Conservation (phyloP, 768 basidiomycete genomes). For the Terana coerulea region DNA sequence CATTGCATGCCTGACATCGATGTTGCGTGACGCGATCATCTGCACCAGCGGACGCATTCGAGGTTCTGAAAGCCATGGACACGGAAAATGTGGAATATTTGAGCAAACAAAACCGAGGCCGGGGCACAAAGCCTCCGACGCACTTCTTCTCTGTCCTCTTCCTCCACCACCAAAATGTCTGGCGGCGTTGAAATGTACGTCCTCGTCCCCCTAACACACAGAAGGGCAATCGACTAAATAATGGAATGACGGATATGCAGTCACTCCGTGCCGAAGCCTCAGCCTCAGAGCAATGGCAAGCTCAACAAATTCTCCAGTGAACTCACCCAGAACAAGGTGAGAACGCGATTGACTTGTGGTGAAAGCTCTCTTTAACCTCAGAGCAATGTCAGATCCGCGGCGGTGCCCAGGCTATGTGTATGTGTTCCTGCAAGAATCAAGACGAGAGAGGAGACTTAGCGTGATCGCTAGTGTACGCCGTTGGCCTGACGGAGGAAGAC, state of each 20-base stretch:
- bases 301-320: slow-evolving; percentile 75
- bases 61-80: slow-evolving; percentile 2
- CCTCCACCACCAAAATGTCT: slow-evolving; percentile 37
- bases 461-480: slow-evolving; percentile 64
- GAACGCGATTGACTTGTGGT: slow-evolving; percentile 6
- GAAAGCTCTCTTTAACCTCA: not conserved
- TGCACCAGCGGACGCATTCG: slow-evolving; percentile 2
- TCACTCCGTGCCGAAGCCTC: slow-evolving; percentile 37
- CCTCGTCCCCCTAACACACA: too few relatives aligned
- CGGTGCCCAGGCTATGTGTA: slow-evolving; percentile 85
- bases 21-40: slow-evolving; percentile 12
- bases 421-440: slow-evolving; percentile 25
- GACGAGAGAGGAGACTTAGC: not conserved
- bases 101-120: not conserved
- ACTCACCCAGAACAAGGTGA: slow-evolving; percentile 75
- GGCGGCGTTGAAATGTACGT: slow-evolving; percentile 58
- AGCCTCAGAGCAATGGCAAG: slow-evolving; percentile 33
- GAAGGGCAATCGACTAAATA: too few relatives aligned
- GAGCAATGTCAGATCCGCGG: slow-evolving; percentile 46
- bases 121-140: not conserved
- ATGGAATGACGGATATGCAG: slow-evolving; percentile 31
- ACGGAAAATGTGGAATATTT: not conserved
- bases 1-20: not conserved
- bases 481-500: slow-evolving; percentile 72
- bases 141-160: not conserved